phyloP scores from a whole-genome alignment of 2,329 filamentous ascomycete genomes.

The Xenosphaeropsis pyriputrescens region DNA sequence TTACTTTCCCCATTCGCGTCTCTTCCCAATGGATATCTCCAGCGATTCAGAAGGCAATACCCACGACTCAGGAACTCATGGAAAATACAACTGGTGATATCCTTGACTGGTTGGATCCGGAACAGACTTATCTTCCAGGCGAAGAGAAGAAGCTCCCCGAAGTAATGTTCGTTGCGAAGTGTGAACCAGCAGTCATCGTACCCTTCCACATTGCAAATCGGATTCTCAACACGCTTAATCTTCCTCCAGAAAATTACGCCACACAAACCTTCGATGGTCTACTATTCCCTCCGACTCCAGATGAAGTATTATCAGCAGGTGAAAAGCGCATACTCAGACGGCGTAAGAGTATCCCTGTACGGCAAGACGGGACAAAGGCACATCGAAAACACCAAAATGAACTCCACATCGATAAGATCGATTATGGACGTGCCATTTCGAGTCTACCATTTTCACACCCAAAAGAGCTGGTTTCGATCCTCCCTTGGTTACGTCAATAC shows the following conservation, averaged over 20 bases:
- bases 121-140: conserved; percentile 40
- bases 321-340: conserved; percentile 40
- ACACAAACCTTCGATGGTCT: conserved; percentile 31
- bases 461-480: conserved; percentile 55
- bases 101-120: conserved; percentile 61
- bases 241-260: conserved; percentile 41
- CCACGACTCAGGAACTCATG: conserved; percentile 26
- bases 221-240: conserved; percentile 42
- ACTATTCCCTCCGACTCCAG: conserved; percentile 30
- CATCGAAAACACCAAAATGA: conserved; percentile 35
- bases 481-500: conserved; percentile 66
- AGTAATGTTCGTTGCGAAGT: conserved; percentile 58
- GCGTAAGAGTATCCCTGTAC: conserved; percentile 29
- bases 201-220: conserved; percentile 48
- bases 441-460: conserved; percentile 68
- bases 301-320: conserved; percentile 33
- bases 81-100: conserved; percentile 21
- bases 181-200: conserved; percentile 61
- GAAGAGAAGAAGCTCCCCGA: conserved; percentile 43
- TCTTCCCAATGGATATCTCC: conserved; percentile 63
- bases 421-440: conserved; percentile 52
- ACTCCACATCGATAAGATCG: conserved; percentile 57
- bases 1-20: conserved; percentile 43
- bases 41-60: conserved; percentile 41
- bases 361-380: conserved; percentile 11